These are phyloP conservation scores for Plasmodium vivax DNA, from an alignment of 169 alveolate species.

Conservation along the genomic window DNA sequence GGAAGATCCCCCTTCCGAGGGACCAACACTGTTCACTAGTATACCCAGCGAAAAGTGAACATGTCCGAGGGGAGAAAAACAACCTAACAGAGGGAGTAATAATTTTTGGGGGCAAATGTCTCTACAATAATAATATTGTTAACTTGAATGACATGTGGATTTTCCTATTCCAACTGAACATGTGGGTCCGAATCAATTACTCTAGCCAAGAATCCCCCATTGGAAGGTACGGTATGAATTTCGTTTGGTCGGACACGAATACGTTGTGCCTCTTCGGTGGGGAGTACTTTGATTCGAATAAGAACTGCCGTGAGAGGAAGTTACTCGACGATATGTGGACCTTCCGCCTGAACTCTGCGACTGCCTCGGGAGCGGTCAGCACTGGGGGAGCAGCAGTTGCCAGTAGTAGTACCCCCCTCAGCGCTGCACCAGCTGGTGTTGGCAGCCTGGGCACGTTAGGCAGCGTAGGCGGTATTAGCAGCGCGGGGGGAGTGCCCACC, in stretches of 20 bases:
- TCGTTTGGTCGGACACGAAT: slow-evolving; percentile 90
- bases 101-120: slow-evolving; percentile 75
- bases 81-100: slow-evolving; percentile 73
- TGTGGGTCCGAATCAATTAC: slow-evolving; percentile 89
- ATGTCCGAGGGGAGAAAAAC: slow-evolving; percentile 77
- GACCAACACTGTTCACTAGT: slow-evolving; percentile 90
- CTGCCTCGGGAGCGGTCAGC: background rate
- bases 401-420: background rate
- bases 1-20: slow-evolving; percentile 87
- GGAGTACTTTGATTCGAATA: slow-evolving; percentile 81
- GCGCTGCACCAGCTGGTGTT: background rate
- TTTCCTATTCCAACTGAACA: slow-evolving; percentile 80
- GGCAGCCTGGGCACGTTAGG: background rate
- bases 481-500: background rate
- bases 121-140: slow-evolving; percentile 79
- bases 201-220: slow-evolving; percentile 84
- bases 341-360: slow-evolving; percentile 69
- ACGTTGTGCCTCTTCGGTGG: slow-evolving; percentile 91
- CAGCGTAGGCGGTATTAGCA: background rate
- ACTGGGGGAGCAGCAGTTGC: background rate
- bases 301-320: slow-evolving; percentile 79
- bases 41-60: slow-evolving; percentile 89
- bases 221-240: slow-evolving; percentile 90
- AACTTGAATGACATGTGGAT: slow-evolving; percentile 92
- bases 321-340: slow-evolving; percentile 89